These are phyloP conservation scores for Ehretia macrophylla DNA, from an alignment of 257 asterid species.

Conservation along the genomic window DNA sequence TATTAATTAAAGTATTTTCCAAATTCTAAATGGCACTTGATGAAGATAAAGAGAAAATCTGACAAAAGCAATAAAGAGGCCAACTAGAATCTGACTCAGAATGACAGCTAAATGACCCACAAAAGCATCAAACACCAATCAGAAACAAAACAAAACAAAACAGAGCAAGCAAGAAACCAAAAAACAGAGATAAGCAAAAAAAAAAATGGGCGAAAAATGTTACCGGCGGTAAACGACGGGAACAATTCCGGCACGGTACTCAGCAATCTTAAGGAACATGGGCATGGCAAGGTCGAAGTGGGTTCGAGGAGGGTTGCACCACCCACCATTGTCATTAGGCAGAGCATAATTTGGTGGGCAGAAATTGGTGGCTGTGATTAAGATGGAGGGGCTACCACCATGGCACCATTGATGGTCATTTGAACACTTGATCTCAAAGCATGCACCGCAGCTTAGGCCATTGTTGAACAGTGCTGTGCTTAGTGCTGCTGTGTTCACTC, in stretches of 20 bases:
- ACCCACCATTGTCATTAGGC: slow-evolving; percentile 80
- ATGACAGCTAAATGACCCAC: not conserved
- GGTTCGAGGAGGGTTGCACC: slow-evolving; percentile 90
- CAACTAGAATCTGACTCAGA: not conserved
- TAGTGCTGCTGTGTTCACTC: slow-evolving; percentile 83
- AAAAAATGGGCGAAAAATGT: not conserved
- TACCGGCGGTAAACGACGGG: slow-evolving; percentile 78
- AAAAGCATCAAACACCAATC: not conserved
- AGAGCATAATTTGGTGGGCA: slow-evolving; percentile 81
- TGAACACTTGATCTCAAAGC: slow-evolving; percentile 74
- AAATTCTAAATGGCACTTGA: too few relatives aligned
- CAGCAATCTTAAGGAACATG: slow-evolving; percentile 83
- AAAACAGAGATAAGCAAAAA: not conserved
- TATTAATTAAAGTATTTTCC: too few relatives aligned
- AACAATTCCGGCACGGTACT: slow-evolving; percentile 88
- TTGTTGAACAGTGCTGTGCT: slow-evolving; percentile 84
- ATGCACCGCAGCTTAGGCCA: slow-evolving; percentile 75
- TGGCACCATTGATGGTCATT: slow-evolving; percentile 61
- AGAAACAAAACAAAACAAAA: slow-evolving; percentile 6
- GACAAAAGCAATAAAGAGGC: slow-evolving; percentile 3
- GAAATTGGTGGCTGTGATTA: slow-evolving; percentile 77
- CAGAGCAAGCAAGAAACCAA: not conserved
- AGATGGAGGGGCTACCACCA: slow-evolving; percentile 70
- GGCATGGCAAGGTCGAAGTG: slow-evolving; percentile 98
- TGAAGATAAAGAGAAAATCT: not conserved